These are phyloP conservation scores for Suillus spraguei DNA, from an alignment of 768 basidiomycete genomes.

Conservation along the genomic window DNA sequence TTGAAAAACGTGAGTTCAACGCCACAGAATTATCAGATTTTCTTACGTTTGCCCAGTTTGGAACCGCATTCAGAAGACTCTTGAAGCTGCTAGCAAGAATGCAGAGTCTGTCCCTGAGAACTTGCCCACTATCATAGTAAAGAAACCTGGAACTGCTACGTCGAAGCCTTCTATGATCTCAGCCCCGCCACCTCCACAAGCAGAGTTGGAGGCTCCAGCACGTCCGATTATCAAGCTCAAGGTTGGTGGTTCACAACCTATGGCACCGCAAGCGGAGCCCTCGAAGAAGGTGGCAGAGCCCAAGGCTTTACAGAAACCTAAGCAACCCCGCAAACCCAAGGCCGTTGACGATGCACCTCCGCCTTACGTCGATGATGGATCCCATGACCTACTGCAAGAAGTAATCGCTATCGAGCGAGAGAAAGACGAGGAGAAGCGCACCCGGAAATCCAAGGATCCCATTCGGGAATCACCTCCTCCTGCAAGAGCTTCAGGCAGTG, in stretches of 20 bases:
- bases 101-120: conserved; percentile 24
- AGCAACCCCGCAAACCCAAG: conserved; percentile 46
- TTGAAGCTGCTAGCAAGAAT: conserved; percentile 64
- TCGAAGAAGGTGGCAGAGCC: conserved; percentile 34
- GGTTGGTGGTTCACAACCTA: conserved; percentile 45
- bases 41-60: conserved; percentile 58
- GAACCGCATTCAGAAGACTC: conserved; percentile 82
- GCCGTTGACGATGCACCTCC: conserved; percentile 53
- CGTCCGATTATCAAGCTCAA: conserved; percentile 72
- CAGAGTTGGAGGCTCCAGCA: conserved; percentile 41
- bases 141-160: conserved; percentile 17
- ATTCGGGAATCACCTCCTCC: conserved; percentile 39
- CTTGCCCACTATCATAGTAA: conserved; percentile 29
- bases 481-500: conserved; percentile 40
- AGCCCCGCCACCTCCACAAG: conserved; percentile 31
- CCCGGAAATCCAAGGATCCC: conserved; percentile 43
- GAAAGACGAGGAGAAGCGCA: conserved; percentile 56
- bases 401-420: conserved; percentile 79
- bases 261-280: conserved; percentile 35
- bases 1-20: conserved; percentile 75
- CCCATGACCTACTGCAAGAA: conserved; percentile 78
- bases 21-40: conserved; percentile 7
- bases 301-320: conserved; percentile 40
- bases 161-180: conserved; percentile 7
- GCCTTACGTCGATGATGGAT: conserved; percentile 78